These are phyloP conservation scores for Pythium biforme DNA, from an alignment of 352 stramenopile species.

Conservation along the genomic window DNA sequence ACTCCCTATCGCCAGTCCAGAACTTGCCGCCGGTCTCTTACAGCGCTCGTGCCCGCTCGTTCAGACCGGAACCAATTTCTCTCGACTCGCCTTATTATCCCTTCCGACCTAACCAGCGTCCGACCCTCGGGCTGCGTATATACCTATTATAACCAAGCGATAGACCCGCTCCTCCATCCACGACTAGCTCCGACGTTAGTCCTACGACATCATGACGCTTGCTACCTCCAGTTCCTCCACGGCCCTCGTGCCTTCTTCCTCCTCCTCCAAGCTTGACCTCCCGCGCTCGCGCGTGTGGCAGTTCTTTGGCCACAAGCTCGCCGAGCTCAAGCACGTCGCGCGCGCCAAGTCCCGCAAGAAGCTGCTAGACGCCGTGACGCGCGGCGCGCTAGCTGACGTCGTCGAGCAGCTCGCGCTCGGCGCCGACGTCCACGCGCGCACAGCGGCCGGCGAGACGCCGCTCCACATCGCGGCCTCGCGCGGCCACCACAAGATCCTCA, in stretches of 20 bases:
- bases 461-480: conserved; percentile 57
- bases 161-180: neutral
- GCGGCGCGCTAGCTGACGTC: conserved; percentile 52
- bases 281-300: conserved; percentile 56
- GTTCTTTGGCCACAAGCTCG: conserved; percentile 75
- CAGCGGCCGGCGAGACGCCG: conserved; percentile 50
- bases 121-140: conserved; percentile 8
- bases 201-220: conserved; percentile 14
- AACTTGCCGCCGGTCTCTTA: conserved; percentile 22
- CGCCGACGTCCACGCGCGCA: conserved; percentile 50
- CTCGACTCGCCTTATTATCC: conserved; percentile 12
- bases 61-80: conserved; percentile 1
- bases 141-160: conserved; percentile 1
- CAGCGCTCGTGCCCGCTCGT: neutral
- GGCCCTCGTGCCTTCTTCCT: conserved; percentile 49
- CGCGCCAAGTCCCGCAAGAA: conserved; percentile 52
- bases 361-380: conserved; percentile 58
- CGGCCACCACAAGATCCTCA: conserved; percentile 61
- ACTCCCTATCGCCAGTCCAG: conserved; percentile 20
- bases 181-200: neutral
- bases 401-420: conserved; percentile 62
- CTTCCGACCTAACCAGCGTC: conserved; percentile 18
- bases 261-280: conserved; percentile 23
- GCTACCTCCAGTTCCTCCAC: conserved; percentile 22
- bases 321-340: conserved; percentile 54